Conservation (phyloP, 192 early-diverging fungal genomes). For the Gorgonomyces haynaldii region DNA sequence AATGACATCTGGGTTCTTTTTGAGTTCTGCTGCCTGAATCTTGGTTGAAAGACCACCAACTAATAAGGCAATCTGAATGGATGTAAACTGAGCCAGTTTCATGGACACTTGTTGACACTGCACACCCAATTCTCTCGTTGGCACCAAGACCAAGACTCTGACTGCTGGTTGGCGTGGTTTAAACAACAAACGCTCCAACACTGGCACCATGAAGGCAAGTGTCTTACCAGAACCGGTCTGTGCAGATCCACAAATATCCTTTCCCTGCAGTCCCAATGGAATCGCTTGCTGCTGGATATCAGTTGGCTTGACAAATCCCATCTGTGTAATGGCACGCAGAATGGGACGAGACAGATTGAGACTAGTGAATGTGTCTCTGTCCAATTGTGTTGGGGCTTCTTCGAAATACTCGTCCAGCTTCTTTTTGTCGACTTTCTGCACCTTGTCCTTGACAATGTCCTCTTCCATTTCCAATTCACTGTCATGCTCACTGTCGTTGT, state of each 20-base stretch:
- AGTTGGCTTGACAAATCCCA: slow-evolving; percentile 89
- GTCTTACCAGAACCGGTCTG: slow-evolving; percentile 99
- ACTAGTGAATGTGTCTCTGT: slow-evolving; percentile 65
- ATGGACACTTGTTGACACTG: slow-evolving; percentile 89
- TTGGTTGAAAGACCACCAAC: slow-evolving; percentile 70
- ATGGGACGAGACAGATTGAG: slow-evolving; percentile 95
- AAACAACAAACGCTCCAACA: slow-evolving; percentile 88
- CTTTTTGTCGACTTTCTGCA: too few species aligned
- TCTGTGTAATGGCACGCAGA: slow-evolving; percentile 74
- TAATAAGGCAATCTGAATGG: slow-evolving; percentile 75
- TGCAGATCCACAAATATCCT: slow-evolving; percentile 96
- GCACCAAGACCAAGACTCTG: slow-evolving; percentile 83
- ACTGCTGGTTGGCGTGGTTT: slow-evolving; percentile 68
- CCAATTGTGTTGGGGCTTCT: neutral
- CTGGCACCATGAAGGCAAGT: slow-evolving; percentile 89
- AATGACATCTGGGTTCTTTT: slow-evolving; percentile 77
- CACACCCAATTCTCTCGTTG: slow-evolving; percentile 95
- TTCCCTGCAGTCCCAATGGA: slow-evolving; percentile 87
- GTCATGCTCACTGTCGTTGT: too few species aligned
- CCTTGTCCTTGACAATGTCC: slow-evolving; percentile 4
- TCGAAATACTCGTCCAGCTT: slow-evolving; percentile 2
- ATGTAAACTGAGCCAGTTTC: slow-evolving; percentile 76
- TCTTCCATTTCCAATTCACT: slow-evolving; percentile 1
- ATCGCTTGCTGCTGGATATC: slow-evolving; percentile 87
- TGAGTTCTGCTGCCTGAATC: slow-evolving; percentile 77